Percentiles rank a stretch among this genome's conserved stretches.
These are phyloP conservation scores for Croton setiger DNA, from an alignment of 441 rosid genomes.

Conservation along the genomic window DNA sequence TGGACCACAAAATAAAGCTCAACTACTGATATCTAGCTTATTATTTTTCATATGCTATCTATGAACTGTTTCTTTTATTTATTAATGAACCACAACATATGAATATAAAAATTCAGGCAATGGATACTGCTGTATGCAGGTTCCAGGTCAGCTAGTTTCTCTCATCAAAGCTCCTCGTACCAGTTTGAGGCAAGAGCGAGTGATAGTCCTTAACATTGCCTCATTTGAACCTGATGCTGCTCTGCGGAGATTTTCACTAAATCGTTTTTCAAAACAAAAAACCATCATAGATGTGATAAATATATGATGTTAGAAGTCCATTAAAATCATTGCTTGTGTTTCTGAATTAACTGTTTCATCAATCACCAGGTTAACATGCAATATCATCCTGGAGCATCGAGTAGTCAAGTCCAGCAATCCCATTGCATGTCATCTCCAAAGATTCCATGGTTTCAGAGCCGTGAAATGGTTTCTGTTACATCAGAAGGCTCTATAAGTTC, in stretches of 20 bases:
- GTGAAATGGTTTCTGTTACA: constrained; percentile 34
- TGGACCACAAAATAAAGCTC: no score
- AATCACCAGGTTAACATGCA: constrained; percentile 42
- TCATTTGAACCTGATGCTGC: constrained; percentile 49
- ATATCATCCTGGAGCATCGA: constrained; percentile 27
- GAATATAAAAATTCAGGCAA: neutral
- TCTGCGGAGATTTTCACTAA: constrained; percentile 30
- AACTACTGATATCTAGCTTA: no score
- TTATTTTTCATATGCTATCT: no score
- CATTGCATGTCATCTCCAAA: constrained; percentile 37
- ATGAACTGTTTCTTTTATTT: neutral
- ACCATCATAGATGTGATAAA: no score
- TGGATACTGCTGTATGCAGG: constrained; percentile 35
- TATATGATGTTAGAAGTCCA: no score
- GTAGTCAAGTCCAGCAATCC: constrained; percentile 27
- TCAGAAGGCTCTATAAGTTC: constrained; percentile 46
- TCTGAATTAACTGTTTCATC: neutral
- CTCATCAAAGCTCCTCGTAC: constrained; percentile 51
- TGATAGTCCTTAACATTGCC: constrained; percentile 53
- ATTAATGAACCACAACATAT: neutral
- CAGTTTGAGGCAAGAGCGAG: constrained; percentile 74
- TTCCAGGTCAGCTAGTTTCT: constrained; percentile 38
- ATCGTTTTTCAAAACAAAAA: no score
- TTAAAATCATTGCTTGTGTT: neutral
- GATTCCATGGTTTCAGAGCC: constrained; percentile 25